Percentiles rank a stretch among this genome's conserved stretches.
These are phyloP conservation scores for Rhinocladiella mackenziei DNA, from an alignment of 2,329 filamentous ascomycete species.

Conservation along the genomic window DNA sequence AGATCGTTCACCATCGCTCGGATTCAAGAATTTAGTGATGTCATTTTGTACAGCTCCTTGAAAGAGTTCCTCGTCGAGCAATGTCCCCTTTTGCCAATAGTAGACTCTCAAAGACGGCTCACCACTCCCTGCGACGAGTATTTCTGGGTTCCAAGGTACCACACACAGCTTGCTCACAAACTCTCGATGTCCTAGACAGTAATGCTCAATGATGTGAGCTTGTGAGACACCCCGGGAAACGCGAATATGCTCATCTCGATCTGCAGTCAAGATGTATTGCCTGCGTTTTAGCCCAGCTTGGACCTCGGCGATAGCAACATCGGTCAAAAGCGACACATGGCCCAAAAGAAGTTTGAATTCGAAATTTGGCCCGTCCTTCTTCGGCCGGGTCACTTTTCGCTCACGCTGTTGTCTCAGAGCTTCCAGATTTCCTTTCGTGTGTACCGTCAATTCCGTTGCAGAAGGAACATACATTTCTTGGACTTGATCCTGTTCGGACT, in stretches of 20 bases:
- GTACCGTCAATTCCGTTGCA: conserved; percentile 57
- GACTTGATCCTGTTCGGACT: conserved; percentile 23
- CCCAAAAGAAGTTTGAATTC: conserved; percentile 77
- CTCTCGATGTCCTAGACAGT: conserved; percentile 80
- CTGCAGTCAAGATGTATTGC: conserved; percentile 62
- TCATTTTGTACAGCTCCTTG: conserved; percentile 28
- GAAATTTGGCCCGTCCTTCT: conserved; percentile 56
- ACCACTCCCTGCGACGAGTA: conserved; percentile 81
- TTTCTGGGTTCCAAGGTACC: conserved; percentile 51
- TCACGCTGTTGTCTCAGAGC: conserved; percentile 53
- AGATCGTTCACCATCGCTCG: conserved; percentile 18
- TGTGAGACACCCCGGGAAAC: conserved; percentile 78
- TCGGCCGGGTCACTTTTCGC: conserved; percentile 44
- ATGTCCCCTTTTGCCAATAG: conserved; percentile 64
- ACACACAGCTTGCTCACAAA: conserved; percentile 77
- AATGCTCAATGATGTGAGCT: conserved; percentile 80
- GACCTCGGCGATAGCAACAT: conserved; percentile 57
- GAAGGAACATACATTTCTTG: conserved; percentile 47
- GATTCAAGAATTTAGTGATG: conserved; percentile 12
- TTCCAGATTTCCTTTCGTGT: conserved; percentile 57
- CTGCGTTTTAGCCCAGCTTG: conserved; percentile 41
- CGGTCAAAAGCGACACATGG: conserved; percentile 92
- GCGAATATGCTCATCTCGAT: conserved; percentile 80
- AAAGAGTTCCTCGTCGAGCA: conserved; percentile 56
- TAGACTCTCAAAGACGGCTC: conserved; percentile 75